phyloP scores from a whole-genome alignment of 371 early-diverging fungal species.

The Actinomortierella ambigua region DNA sequence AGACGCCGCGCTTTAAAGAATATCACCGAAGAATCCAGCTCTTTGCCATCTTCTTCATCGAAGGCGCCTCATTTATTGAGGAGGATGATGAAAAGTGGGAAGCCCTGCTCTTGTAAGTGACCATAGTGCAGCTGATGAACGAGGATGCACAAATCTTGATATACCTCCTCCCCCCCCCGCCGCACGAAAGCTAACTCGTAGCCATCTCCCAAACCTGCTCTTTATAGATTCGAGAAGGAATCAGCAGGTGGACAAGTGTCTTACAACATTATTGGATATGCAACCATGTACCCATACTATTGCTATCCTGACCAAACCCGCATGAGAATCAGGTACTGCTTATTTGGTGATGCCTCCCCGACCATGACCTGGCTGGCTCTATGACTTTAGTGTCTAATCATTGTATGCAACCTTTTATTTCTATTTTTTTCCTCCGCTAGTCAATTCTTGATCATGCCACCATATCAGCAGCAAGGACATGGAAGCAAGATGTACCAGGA shows the following conservation, averaged over 20 bases:
- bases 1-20: constrained; percentile 65
- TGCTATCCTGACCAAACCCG: constrained; percentile 80
- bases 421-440: constrained; percentile 46
- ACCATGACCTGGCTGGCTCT: too few species aligned
- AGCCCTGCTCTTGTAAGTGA: constrained; percentile 65
- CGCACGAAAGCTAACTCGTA: not conserved
- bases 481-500: constrained; percentile 77
- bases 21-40: constrained; percentile 81
- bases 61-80: constrained; percentile 90
- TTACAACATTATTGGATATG: constrained; percentile 84
- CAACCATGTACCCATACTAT: constrained; percentile 82
- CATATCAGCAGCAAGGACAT: constrained; percentile 84
- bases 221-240: constrained; percentile 38
- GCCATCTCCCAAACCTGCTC: too few species aligned
- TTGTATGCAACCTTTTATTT: constrained; percentile 5
- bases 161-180: constrained; percentile 2
- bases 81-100: constrained; percentile 88
- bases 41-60: constrained; percentile 85
- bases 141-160: constrained; percentile 13
- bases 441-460: constrained; percentile 91
- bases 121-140: not conserved
- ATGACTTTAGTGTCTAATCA: not conserved
- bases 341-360: not conserved
- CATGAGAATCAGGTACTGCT: constrained; percentile 75
- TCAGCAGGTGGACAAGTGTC: constrained; percentile 27